Percentiles rank a stretch among this genome's conserved stretches.
phyloP scores from a whole-genome alignment of 306 rosid species.

The Glycine soja region DNA sequence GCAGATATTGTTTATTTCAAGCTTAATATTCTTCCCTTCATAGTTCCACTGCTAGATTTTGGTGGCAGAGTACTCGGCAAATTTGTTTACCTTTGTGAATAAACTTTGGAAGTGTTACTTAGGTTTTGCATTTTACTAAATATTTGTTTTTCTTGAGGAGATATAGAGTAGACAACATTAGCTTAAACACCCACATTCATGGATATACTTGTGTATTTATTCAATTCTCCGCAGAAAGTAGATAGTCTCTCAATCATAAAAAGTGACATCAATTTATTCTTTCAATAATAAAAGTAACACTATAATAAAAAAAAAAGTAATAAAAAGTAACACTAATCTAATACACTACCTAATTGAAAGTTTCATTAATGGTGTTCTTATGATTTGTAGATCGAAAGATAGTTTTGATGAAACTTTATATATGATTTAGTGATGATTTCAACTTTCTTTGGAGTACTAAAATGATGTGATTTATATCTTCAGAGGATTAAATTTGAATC shows the following conservation, averaged over 20 bases:
- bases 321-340: too few species aligned
- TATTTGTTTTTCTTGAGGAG: background rate
- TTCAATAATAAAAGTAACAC: too few species aligned
- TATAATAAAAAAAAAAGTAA: too few species aligned
- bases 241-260: background rate
- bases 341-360: background rate
- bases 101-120: too few species aligned
- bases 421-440: background rate
- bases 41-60: too few species aligned
- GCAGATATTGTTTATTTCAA: too few species aligned
- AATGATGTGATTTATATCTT: background rate
- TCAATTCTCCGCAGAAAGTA: background rate
- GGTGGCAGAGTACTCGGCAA: too few species aligned
- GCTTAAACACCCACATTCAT: background rate
- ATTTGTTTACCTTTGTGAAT: too few species aligned
- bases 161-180: too few species aligned
- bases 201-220: background rate
- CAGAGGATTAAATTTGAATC: background rate
- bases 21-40: too few species aligned
- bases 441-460: background rate
- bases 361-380: background rate
- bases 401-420: background rate
- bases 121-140: background rate
- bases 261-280: background rate
- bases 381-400: background rate